Base-by-base conservation (phyloP, 2,329 filamentous ascomycete genomes). In the Trichoderma sp. region DNA sequence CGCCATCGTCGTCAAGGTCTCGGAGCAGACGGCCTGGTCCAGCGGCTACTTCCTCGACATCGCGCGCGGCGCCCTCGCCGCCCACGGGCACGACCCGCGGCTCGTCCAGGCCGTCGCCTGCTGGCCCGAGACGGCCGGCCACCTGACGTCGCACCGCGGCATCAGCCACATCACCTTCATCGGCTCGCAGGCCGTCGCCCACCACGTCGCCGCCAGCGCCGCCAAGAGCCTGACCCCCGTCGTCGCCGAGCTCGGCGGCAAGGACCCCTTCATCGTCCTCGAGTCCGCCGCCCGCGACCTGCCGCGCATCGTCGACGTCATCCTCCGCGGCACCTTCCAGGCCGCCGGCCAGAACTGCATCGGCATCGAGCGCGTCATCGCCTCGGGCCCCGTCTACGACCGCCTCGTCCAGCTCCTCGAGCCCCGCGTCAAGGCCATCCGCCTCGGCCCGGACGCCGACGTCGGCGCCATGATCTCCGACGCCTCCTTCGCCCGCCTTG, bases 311-410 rank as follows among this genome's bases (percentile, higher is more conserved):
- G 85, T 86, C 45, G 91, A 93, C 68, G 90, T 96, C 68, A 85
- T 98, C 68, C 89, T 99, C 79, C 88, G 95, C 61, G 95, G 94
- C 60, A 92, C 92, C 10, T 99, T 98, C 79, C 95, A 99, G 78
- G 93, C 93, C 59, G 90, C 93, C 17, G 95, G 95, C 1, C 95
- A 99, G 77, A 99, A 99, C 79, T 99, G 95, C 78, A 94, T 99
- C 74, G 95, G 95, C 63, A 94, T 97, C 70, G 95, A 99, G 80
- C 90, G 95, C 64, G 89, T 98, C 73, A 89, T 98, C 70, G 92
- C 90, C 26, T 84, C 91, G 17, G 89, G 92, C 1, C 81, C 80
- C n/a, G 83, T 91, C 59, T 96, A 98, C 79, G 83, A 90, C 68
- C 81, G 82, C 64, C 85, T 99, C 24, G 79, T 97, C 60, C 77